Evolutionary conservation across 352 stramenopile genomes (phyloP).

Genomic region (Thraustochytrium sp.): DNA sequence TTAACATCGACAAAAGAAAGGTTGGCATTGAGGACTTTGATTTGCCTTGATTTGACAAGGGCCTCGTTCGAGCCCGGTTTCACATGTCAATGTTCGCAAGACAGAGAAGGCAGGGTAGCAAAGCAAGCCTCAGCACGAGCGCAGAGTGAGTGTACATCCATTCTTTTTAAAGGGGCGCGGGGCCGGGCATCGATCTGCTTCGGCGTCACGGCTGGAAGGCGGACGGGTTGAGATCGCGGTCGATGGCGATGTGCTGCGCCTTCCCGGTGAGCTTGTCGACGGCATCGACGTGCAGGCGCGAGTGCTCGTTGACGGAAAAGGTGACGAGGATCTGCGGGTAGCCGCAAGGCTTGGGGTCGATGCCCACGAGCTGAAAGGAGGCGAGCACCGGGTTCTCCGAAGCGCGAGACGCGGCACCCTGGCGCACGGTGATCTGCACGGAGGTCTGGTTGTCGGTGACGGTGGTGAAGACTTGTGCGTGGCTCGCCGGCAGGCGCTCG

Average conservation of each 20-base stretch:
- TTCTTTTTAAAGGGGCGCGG: too few species aligned
- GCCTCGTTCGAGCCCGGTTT: too few species aligned
- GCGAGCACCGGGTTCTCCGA: conserved; percentile 13
- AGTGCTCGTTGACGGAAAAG: conserved; percentile 22
- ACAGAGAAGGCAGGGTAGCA: too few species aligned
- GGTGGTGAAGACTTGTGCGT: conserved; percentile 28
- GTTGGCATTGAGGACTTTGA: too few species aligned
- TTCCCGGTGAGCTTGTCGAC: conserved; percentile 20
- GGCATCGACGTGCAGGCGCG: conserved; percentile 3
- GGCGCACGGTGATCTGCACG: conserved; percentile 26
- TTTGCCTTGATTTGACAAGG: too few species aligned
- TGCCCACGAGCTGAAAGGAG: conserved; percentile 23
- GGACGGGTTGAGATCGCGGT: background rate
- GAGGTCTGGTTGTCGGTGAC: conserved; percentile 24
- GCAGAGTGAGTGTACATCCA: too few species aligned
- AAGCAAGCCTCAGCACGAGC: too few species aligned
- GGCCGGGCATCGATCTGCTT: too few species aligned
- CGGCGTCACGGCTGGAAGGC: too few species aligned
- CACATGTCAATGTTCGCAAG: too few species aligned
- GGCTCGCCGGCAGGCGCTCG: background rate
- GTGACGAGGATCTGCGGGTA: conserved; percentile 21
- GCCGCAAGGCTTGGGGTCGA: background rate
- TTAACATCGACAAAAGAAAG: too few species aligned
- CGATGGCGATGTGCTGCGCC: conserved; percentile 30
- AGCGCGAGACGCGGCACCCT: background rate